Evolutionary conservation across 805 yeast genomes (phyloP).

Genomic region (Metschnikowia baotianmanensis): DNA sequence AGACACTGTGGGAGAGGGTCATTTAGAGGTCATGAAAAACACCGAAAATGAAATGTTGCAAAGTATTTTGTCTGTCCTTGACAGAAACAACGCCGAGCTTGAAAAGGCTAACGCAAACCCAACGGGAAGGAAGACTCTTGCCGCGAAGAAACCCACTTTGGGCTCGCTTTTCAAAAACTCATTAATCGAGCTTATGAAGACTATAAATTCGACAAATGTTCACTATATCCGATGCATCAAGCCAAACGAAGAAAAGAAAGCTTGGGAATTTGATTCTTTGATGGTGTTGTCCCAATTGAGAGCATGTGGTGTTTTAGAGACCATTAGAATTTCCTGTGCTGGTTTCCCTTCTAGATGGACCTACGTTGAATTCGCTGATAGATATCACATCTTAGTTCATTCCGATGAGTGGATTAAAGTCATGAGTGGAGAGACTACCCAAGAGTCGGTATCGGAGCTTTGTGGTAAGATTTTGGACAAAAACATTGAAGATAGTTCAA

Average conservation of each 20-base stretch:
- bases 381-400: constrained; percentile 80
- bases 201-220: constrained; percentile 91
- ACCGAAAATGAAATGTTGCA: constrained; percentile 65
- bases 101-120: constrained; percentile 37
- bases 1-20: constrained; percentile 97
- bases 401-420: constrained; percentile 67
- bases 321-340: constrained; percentile 94
- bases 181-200: constrained; percentile 85
- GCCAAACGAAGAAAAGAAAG: constrained; percentile 90
- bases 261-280: constrained; percentile 93
- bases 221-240: constrained; percentile 97
- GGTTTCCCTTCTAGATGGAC: constrained; percentile 98
- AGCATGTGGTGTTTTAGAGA: constrained; percentile 98
- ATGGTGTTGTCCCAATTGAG: constrained; percentile 94
- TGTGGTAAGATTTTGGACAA: constrained; percentile 65
- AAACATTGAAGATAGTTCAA: constrained; percentile 61
- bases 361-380: constrained; percentile 85
- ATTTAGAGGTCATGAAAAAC: constrained; percentile 74
- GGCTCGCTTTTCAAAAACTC: constrained; percentile 94
- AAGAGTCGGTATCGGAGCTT: constrained; percentile 57
- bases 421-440: constrained; percentile 48
- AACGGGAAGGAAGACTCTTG: constrained; percentile 37
- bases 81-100: constrained; percentile 52
- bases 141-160: constrained; percentile 80
- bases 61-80: constrained; percentile 64